Base-by-base conservation (phyloP, 2,329 filamentous ascomycete genomes). In the Xylaria sp. region DNA sequence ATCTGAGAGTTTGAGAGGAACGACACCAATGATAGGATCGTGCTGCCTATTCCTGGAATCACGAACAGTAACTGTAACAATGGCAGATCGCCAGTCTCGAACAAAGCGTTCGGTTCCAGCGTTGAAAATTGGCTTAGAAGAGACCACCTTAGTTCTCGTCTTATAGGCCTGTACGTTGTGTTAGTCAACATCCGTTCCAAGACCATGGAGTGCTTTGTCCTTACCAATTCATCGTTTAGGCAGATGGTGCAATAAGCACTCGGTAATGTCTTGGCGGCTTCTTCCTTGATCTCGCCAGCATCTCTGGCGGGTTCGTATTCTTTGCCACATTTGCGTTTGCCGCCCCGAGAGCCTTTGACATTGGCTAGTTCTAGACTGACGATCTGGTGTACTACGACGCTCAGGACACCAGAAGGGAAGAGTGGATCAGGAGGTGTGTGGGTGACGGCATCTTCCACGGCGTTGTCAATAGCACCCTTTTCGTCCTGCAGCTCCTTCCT, bases 71-170 rank as follows among this genome's bases (percentile, higher is more conserved):
- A 98, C 86, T 0, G 94, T 98, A 63, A 97, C 87, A 66, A 98
- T 92, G 54, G 88, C 87, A 21, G 93, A 96, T 71, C 93, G 88
- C 96, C 96, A 99, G 77, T 99, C 95, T 25, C 95, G 91, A 35
- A 98, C 84, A 75, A 98, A 98, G 13, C 92, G 89, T 78, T 99
- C 96, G 0, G 94, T 98, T 68, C 95, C 95, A 2, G 96, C 94
- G 75, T 98, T 98, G 86, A 97, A 98, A 72, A 98, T 98, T 1
- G 96, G 96, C 79, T 97, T 94, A 61, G 93, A 97, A 42, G 92
- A 97, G 8, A 97, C 92, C 3, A 94, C 94, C 84, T 99, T 98
- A 42, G 93, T 89, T 76, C 96, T 89, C n/a, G 95, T 98, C 77
- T 95, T 94, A 84, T 98, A 98, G 21, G 94, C 85, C 77, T 78